A percentile compares a stretch with the other conserved stretches of the same genome.
Conservation (phyloP, 2,329 filamentous ascomycete genomes). For the Chaetomium strumarium region DNA sequence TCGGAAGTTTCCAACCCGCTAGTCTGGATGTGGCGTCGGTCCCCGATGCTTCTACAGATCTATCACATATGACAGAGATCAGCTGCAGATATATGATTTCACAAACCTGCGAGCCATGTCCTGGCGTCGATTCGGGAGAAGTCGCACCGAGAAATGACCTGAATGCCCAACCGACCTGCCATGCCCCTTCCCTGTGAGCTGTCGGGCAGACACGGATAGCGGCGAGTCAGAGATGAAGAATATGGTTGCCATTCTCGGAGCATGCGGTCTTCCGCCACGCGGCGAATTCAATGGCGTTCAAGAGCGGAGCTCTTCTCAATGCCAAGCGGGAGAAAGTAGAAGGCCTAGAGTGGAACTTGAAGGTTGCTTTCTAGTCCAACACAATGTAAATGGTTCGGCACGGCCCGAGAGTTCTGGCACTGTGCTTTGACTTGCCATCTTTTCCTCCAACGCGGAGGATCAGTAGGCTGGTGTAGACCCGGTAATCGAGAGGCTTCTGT, state of each 20-base stretch:
- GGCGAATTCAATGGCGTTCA: too few species aligned
- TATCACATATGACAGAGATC: conserved; percentile 20
- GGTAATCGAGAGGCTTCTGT: too few species aligned
- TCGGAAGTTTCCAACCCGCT: background rate
- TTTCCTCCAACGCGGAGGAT: too few species aligned
- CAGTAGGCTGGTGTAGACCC: too few species aligned
- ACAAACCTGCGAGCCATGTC: background rate
- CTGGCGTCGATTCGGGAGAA: background rate
- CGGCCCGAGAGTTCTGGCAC: background rate
- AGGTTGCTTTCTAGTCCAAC: too few species aligned
- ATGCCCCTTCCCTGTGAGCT: background rate
- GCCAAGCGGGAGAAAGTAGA: background rate
- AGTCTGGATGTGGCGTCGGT: background rate
- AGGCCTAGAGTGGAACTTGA: too few species aligned
- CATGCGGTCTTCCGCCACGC: too few species aligned
- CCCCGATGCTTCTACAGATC: conserved; percentile 7
- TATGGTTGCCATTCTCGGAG: background rate
- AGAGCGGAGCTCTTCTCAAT: background rate
- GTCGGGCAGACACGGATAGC: background rate
- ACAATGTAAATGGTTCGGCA: background rate
- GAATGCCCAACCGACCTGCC: conserved; percentile 12
- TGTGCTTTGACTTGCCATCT: background rate
- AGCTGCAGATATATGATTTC: conserved; percentile 10
- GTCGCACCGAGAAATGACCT: background rate
- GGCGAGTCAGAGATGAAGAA: background rate